These are phyloP conservation scores for Epichloe sibirici DNA, from an alignment of 2,329 filamentous ascomycete species.

Conservation along the genomic window DNA sequence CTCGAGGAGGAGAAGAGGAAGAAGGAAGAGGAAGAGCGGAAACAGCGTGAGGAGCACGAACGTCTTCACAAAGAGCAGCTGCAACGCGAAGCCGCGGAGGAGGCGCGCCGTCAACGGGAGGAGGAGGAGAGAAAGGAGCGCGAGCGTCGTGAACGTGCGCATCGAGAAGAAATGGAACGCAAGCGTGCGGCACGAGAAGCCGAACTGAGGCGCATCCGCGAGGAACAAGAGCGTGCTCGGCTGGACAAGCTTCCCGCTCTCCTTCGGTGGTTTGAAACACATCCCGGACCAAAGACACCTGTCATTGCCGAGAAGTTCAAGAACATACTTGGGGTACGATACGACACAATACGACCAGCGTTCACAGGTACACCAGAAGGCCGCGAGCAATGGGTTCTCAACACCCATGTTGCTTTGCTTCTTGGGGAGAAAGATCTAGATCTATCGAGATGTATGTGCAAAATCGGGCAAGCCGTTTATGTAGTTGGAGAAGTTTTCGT, in stretches of 20 bases:
- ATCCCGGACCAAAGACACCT: constrained; percentile 36
- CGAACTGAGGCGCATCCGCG: constrained; percentile 35
- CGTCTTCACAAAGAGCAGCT: constrained; percentile 30
- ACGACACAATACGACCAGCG: constrained; percentile 47
- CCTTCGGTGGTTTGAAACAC: constrained; percentile 46
- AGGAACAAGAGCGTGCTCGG: constrained; percentile 42
- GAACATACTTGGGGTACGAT: constrained; percentile 47
- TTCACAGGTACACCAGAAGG: constrained; percentile 41
- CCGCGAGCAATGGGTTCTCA: constrained; percentile 55
- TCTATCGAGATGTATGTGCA: constrained; percentile 41
- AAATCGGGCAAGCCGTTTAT: not conserved
- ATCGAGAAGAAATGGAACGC: constrained; percentile 34
- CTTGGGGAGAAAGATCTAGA: constrained; percentile 52
- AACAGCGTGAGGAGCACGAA: constrained; percentile 34
- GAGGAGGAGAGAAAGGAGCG: constrained; percentile 39
- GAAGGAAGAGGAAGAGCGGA: constrained; percentile 25
- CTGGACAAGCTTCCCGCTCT: constrained; percentile 47
- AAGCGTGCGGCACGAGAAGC: constrained; percentile 39
- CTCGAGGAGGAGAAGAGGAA: constrained; percentile 28
- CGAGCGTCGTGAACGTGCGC: constrained; percentile 32
- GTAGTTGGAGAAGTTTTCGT: not conserved
- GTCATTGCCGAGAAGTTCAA: constrained; percentile 42
- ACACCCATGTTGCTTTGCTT: constrained; percentile 50
- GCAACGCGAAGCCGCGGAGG: constrained; percentile 35
- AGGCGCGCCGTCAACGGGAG: constrained; percentile 37